Percentiles rank a stretch among this genome's conserved stretches.
Evolutionary conservation across 352 stramenopile species (phyloP).

Genomic region (Pythium biforme): DNA sequence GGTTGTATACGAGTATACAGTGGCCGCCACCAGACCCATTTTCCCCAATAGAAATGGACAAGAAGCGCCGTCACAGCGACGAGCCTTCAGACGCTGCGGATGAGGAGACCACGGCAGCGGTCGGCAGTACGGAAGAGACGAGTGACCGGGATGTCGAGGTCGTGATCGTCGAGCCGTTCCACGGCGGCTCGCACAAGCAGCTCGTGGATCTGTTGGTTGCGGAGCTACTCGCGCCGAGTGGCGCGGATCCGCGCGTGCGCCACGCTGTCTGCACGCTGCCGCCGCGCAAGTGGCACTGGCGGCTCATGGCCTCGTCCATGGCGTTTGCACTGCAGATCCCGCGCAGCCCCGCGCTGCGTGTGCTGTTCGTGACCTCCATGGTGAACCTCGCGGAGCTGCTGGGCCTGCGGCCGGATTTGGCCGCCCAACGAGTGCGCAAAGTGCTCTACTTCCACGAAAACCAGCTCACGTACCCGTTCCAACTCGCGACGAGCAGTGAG

Average conservation of each 20-base stretch:
- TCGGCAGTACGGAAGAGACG: neutral
- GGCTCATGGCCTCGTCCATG: constrained; percentile 36
- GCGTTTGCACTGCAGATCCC: constrained; percentile 25
- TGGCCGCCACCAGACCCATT: no score
- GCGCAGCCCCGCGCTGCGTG: constrained; percentile 22
- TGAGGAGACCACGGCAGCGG: no score
- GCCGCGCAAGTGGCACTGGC: constrained; percentile 55
- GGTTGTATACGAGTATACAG: neutral
- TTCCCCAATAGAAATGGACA: constrained; percentile 18
- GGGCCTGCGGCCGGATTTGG: constrained; percentile 33
- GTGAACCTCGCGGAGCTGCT: constrained; percentile 46
- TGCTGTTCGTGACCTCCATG: constrained; percentile 47
- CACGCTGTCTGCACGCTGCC: constrained; percentile 33
- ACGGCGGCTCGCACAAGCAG: constrained; percentile 53
- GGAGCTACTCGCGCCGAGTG: constrained; percentile 21
- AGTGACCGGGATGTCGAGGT: constrained; percentile 17
- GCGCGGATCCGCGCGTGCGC: no score
- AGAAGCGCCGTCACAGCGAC: constrained; percentile 20
- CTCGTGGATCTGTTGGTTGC: constrained; percentile 39
- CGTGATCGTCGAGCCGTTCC: constrained; percentile 41
- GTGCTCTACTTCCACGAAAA: constrained; percentile 75
- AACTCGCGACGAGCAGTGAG: constrained; percentile 11
- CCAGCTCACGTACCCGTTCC: constrained; percentile 54
- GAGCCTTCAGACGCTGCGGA: neutral
- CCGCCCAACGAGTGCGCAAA: constrained; percentile 26